phyloP scores from a whole-genome alignment of 1,284 basidiomycete species.

The Meira nashicola region DNA sequence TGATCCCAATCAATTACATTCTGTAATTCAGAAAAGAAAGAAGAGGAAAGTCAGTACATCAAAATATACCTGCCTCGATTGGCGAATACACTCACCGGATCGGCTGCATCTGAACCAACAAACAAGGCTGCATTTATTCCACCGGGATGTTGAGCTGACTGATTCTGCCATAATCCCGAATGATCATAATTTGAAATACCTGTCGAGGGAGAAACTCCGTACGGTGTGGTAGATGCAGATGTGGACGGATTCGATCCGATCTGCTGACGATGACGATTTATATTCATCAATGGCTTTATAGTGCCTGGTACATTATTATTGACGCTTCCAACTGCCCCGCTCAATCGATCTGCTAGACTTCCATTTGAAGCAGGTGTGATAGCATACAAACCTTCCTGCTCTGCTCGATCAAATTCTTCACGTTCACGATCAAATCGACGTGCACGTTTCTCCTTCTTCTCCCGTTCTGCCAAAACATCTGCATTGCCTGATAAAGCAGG shows the following conservation, averaged over 20 bases:
- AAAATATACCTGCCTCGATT: neutral
- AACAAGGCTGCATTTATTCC: neutral
- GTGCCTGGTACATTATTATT: too few species aligned
- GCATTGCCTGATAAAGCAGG: slow-evolving; percentile 7
- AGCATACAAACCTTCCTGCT: slow-evolving; percentile 24
- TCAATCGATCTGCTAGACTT: too few species aligned
- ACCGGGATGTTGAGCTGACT: too few species aligned
- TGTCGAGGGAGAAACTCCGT: too few species aligned
- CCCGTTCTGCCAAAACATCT: slow-evolving; percentile 28
- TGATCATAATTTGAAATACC: too few species aligned
- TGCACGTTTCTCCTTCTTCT: slow-evolving; percentile 45
- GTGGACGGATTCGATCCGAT: too few species aligned
- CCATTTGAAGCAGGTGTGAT: too few species aligned
- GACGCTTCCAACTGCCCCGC: too few species aligned
- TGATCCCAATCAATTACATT: slow-evolving; percentile 94
- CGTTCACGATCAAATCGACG: slow-evolving; percentile 48
- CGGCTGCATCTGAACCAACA: slow-evolving; percentile 8
- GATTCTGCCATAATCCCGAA: too few species aligned
- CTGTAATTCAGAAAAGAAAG: neutral
- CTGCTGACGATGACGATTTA: too few species aligned
- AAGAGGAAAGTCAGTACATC: slow-evolving; percentile 1
- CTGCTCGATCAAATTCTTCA: slow-evolving; percentile 29
- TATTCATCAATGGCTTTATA: too few species aligned
- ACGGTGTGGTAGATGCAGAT: too few species aligned
- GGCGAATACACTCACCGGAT: slow-evolving; percentile 13